Base-by-base conservation (phyloP, 805 yeast species). In the Wickerhamiella nectarea region DNA sequence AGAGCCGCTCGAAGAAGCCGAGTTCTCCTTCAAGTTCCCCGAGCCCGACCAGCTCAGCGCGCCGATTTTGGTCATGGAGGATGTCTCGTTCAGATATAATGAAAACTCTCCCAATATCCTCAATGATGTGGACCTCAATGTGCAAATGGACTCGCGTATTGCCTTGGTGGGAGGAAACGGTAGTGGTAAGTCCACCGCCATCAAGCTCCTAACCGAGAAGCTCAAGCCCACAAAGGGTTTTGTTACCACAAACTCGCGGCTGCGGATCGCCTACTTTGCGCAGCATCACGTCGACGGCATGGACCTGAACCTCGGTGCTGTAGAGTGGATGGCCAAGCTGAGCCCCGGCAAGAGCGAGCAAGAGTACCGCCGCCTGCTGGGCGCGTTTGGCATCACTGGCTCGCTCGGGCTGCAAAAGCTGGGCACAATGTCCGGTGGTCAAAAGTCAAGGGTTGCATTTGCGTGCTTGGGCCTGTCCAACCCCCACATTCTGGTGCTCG, bases 81-180 rank as follows among this genome's bases (percentile, higher is more conserved):
- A 78, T 46, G 95, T 89, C 45, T 67, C 84, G 0, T 91, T 91
- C 58, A 94, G 95, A 37, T 91, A 91, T 61, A 63, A 66, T 38
- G 77, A 80, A 6, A 66, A 68, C 2, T 43, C 42, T 12, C 38
- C 31, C 11, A 76, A 76, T 45, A 65, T 84, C 24, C 63, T 87
- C 46, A 70, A 71, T 24, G 68, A 84, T 53, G 96, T 87, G 34
- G 94, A 87, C 52, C 62, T 91, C 48, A 94, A 85, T 52, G 84
- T 91, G 44, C 94, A 84, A 62, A 70, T 89, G 83, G 83, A 87
- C 56, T 86, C 96, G 1, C 74, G 99, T 62, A 82, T 91, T 55
- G 98, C 97, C 0, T 70, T 91, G 48, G 95, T 91, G 47, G 99
- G 99, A 72, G 97, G 96, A 48, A 91, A 91, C 61, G 99, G 99